phyloP scores from a whole-genome alignment of 805 yeast species.

The Saccharomycopsis sp. region DNA sequence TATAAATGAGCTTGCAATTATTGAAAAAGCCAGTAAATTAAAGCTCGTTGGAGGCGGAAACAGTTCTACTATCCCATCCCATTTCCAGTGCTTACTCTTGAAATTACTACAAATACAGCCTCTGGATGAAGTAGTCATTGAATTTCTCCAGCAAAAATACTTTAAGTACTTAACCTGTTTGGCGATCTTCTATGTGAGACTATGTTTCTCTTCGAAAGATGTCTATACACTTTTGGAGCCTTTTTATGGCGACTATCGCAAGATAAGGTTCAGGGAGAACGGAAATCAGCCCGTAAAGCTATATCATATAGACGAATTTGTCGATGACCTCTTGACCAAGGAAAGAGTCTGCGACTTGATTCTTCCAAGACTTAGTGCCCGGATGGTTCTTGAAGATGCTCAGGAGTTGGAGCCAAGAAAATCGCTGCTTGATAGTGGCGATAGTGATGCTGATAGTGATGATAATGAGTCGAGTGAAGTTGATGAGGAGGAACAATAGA shows the following conservation, averaged over 20 bases:
- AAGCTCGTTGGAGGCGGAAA: constrained; percentile 54
- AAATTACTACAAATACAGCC: constrained; percentile 78
- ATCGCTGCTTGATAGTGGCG: constrained; percentile 27
- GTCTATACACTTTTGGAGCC: constrained; percentile 49
- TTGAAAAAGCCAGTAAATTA: constrained; percentile 39
- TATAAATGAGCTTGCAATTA: constrained; percentile 29
- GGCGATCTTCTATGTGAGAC: constrained; percentile 52
- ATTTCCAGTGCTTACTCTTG: constrained; percentile 69
- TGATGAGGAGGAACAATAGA: constrained; percentile 20
- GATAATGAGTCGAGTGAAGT: constrained; percentile 22
- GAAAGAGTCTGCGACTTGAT: constrained; percentile 67
- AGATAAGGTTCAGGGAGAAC: constrained; percentile 41
- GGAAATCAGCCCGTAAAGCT: constrained; percentile 34
- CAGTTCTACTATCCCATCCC: constrained; percentile 52
- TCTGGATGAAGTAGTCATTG: constrained; percentile 43
- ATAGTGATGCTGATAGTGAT: constrained; percentile 28
- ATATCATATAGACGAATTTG: constrained; percentile 64
- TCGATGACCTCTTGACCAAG: constrained; percentile 50
- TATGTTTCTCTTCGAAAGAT: constrained; percentile 38
- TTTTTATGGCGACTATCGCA: constrained; percentile 58
- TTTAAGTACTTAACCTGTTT: constrained; percentile 76
- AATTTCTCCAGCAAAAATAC: constrained; percentile 51
- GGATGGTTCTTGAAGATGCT: constrained; percentile 14
- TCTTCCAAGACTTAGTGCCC: constrained; percentile 50
- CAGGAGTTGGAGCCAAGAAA: constrained; percentile 23